A percentile compares a stretch with the other conserved stretches of the same genome.
These are phyloP conservation scores for Monosporozyma aerobia DNA, from an alignment of 805 yeast species.

Conservation along the genomic window DNA sequence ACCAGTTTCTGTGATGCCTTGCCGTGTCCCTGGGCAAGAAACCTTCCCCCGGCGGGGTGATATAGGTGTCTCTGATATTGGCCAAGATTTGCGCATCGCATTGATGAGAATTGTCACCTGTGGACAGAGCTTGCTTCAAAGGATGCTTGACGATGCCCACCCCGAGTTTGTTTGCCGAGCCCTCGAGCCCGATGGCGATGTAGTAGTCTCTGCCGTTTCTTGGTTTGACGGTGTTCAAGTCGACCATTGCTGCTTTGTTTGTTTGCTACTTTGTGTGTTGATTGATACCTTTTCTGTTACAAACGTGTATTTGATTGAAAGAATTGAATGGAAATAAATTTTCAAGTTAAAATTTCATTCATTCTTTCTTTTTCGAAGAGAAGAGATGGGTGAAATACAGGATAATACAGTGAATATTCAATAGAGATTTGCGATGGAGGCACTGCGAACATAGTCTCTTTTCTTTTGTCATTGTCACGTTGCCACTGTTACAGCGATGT, in stretches of 20 bases:
- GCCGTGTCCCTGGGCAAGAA: constrained; percentile 95
- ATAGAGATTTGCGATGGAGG: no score
- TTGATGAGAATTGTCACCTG: constrained; percentile 43
- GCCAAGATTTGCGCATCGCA: constrained; percentile 70
- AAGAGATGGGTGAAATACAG: no score
- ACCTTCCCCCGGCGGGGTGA: constrained; percentile 98
- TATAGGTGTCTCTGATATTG: constrained; percentile 90
- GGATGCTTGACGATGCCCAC: constrained; percentile 83
- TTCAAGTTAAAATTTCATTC: no score
- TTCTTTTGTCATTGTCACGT: no score
- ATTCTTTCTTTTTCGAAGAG: no score
- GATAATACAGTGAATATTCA: no score
- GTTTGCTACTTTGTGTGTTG: background rate
- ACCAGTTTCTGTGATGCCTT: constrained; percentile 93
- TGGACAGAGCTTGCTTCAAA: constrained; percentile 14
- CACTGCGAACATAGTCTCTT: no score
- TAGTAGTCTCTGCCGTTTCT: constrained; percentile 34
- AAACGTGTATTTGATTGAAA: no score
- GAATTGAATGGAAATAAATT: no score
- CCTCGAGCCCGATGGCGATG: constrained; percentile 86
- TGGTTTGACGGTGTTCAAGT: constrained; percentile 23
- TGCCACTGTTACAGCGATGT: no score
- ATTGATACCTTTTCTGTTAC: background rate
- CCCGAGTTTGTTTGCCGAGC: constrained; percentile 94
- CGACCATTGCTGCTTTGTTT: constrained; percentile 18